Evolutionary conservation across 2,329 filamentous ascomycete species (phyloP).

Genomic region (Plenodomus biglobosus): DNA sequence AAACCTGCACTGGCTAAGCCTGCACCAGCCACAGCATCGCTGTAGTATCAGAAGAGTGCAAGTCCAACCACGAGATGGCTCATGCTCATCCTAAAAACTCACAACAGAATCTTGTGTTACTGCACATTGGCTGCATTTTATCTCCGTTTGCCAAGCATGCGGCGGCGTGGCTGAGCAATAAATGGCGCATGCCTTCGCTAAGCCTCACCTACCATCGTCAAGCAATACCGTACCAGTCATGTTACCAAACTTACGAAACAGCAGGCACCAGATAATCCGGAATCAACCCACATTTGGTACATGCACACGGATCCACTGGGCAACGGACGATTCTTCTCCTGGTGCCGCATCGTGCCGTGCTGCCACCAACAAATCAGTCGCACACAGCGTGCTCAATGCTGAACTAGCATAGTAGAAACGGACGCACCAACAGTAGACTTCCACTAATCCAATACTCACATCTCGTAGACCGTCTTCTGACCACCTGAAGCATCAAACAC

Average conservation of each 20-base stretch:
- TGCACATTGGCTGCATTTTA: background rate
- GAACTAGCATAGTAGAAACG: constrained; percentile 1
- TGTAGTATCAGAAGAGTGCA: background rate
- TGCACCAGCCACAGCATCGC: background rate
- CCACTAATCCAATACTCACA: background rate
- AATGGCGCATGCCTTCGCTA: constrained; percentile 24
- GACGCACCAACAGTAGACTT: background rate
- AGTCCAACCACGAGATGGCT: background rate
- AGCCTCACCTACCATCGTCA: constrained; percentile 13
- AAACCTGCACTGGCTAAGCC: background rate
- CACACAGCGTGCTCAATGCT: constrained; percentile 10
- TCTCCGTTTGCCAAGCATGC: background rate
- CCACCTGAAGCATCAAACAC: background rate
- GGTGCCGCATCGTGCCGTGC: background rate
- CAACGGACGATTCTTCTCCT: background rate
- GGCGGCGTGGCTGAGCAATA: constrained; percentile 14
- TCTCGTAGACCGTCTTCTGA: background rate
- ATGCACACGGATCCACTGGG: background rate
- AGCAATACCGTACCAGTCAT: constrained; percentile 9
- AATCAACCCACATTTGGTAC: background rate
- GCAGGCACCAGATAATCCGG: background rate
- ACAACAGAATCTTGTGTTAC: background rate
- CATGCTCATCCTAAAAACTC: background rate
- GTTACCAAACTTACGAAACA: constrained; percentile 2
- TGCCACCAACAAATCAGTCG: background rate